A percentile compares a stretch with the other conserved stretches of the same genome.
Conservation (phyloP, 495 filamentous ascomycete species). For the Amorphotheca resinae region DNA sequence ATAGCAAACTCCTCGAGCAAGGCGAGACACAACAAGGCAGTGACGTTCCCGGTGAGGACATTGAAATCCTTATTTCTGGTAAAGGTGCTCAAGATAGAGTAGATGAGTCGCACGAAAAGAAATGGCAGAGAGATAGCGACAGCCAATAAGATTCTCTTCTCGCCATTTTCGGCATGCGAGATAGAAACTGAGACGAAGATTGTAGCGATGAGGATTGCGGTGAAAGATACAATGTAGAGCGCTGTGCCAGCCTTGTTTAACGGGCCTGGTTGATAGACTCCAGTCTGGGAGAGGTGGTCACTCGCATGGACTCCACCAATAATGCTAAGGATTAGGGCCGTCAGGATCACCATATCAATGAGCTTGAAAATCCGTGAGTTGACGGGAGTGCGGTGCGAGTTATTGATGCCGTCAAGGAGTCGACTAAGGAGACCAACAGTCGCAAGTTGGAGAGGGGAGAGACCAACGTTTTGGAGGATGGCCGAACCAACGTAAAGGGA, state of each 20-base stretch:
- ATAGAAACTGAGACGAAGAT: constrained; percentile 5
- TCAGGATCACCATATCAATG: constrained; percentile 17
- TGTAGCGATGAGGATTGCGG: constrained; percentile 17
- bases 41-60: constrained; percentile 24
- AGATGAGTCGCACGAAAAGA: constrained; percentile 30
- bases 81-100: constrained; percentile 26
- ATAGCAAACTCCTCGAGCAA: constrained; percentile 30
- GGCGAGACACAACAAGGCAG: constrained; percentile 27
- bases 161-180: constrained; percentile 17
- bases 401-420: constrained; percentile 14
- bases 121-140: constrained; percentile 26
- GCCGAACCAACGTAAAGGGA: constrained; percentile 16
- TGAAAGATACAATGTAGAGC: constrained; percentile 17
- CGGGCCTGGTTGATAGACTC: constrained; percentile 4
- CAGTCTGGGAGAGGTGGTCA: constrained; percentile 3
- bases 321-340: constrained; percentile 22
- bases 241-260: constrained; percentile 18
- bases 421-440: constrained; percentile 19
- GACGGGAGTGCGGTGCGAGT: constrained; percentile 10
- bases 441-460: constrained; percentile 19
- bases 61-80: constrained; percentile 24
- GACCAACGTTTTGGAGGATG: constrained; percentile 17
- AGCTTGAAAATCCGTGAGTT: constrained; percentile 4
- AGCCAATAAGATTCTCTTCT: constrained; percentile 27
- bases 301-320: constrained; percentile 19